phyloP scores from a whole-genome alignment of 768 basidiomycete species.

The Tylopilus intermedius region DNA sequence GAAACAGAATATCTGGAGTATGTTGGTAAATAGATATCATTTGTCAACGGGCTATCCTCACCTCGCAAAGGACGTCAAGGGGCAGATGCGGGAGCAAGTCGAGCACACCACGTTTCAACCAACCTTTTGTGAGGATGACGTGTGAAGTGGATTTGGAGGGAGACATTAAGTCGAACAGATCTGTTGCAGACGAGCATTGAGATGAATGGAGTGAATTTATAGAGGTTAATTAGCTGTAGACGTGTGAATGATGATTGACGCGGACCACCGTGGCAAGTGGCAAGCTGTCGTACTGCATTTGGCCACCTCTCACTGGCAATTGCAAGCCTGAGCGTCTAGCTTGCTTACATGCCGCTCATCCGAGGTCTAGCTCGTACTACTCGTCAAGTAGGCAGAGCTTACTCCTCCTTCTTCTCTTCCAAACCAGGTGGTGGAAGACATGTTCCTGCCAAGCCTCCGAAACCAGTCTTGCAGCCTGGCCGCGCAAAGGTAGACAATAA shows the following conservation, averaged over 20 bases:
- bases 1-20: slow-evolving; percentile 38
- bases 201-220: neutral
- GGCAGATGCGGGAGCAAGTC: slow-evolving; percentile 33
- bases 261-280: too few relatives aligned
- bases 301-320: too few relatives aligned
- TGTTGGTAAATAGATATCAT: neutral
- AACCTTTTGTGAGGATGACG: neutral
- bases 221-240: neutral
- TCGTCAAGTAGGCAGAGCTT: slow-evolving; percentile 50
- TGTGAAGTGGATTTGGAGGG: neutral
- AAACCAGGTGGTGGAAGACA: slow-evolving; percentile 72
- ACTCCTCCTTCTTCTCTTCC: slow-evolving; percentile 77
- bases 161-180: slow-evolving; percentile 6
- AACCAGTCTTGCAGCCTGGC: slow-evolving; percentile 36
- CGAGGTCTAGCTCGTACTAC: slow-evolving; percentile 44
- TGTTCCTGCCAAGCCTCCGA: slow-evolving; percentile 65
- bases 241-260: neutral
- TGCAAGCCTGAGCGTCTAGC: too few relatives aligned
- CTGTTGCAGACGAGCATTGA: neutral
- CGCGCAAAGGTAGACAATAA: slow-evolving; percentile 36
- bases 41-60: neutral
- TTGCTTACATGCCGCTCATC: slow-evolving; percentile 44
- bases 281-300: too few relatives aligned
- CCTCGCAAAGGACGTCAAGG: slow-evolving; percentile 29
- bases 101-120: slow-evolving; percentile 17